Evolutionary conservation across 176 grass and related monocot species (phyloP), one percentile per base, ranked within the genome.

Genomic region (bread wheat (Triticum aestivum)): DNA sequence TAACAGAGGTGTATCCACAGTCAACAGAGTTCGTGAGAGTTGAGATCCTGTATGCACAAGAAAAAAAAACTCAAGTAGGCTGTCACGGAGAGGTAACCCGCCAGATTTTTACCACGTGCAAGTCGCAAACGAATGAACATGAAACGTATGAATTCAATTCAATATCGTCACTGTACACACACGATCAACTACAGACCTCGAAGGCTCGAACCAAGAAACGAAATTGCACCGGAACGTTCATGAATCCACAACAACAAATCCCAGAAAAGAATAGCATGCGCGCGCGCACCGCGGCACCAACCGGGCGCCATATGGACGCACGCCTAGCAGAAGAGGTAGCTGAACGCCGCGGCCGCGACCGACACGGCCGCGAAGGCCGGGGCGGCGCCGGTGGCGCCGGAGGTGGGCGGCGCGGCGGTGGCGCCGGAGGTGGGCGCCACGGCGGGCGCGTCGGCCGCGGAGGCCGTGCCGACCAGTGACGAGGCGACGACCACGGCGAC

Each of bases 301-400:
- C 75, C 75, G 38, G 7, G 4, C 78, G 24, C 38, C 11, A 26
- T 17, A 83, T 24, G 52, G 6, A 23, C 21, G 30, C 11, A 37
- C 29, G n/a, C 67, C 59, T 74, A 84, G 61, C 85, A 88, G 78
- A 88, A 85, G 67, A 90, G 65, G 73, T 83, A 83, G 12, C 83
- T 83, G 58, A 93, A 52, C 30, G 83, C 86, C 2, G 80, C 44
- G 1, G 82, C 79, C n/a, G 82, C 66, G 24, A 85, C 15, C 0
- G 81, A 84, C 30, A 61, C 39, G 59, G 72, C 45, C 1, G 71
- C 84, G 56, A 89, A 80, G 35, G 73, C 79, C 27, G 85, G 63
- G 2, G 72, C 37, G 27, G 86, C 51, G 47, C 12, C 42, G 42
- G 42, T 3, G 10, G 42, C 42, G 42, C 42, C 73, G 30, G 75